Percentiles rank a stretch among this genome's conserved stretches.
Evolutionary conservation across 148 eudicot species (phyloP).

Genomic region (Rhododendron vialii): DNA sequence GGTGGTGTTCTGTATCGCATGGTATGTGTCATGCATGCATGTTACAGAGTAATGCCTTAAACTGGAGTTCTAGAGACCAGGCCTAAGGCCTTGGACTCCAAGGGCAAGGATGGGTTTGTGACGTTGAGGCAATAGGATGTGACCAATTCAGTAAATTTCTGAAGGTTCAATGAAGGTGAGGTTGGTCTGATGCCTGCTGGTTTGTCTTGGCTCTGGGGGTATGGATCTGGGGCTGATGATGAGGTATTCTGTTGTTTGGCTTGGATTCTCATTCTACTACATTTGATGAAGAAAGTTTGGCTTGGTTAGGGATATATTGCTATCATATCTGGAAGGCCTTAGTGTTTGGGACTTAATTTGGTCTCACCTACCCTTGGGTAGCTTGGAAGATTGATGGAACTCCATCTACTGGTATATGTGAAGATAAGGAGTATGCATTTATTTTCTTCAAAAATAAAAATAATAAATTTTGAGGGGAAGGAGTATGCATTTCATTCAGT

Average conservation of each 20-base stretch:
- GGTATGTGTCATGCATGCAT: background rate
- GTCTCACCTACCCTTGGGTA: background rate
- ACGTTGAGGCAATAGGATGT: background rate
- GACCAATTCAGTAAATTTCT: background rate
- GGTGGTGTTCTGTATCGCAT: background rate
- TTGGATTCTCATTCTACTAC: constrained; percentile 1
- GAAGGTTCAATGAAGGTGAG: background rate
- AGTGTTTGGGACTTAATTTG: background rate
- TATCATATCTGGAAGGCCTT: background rate
- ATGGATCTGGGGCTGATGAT: background rate
- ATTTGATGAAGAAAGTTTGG: background rate
- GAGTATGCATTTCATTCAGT: background rate
- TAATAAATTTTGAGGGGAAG: too few species aligned
- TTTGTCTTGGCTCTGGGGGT: background rate
- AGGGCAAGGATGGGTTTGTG: background rate
- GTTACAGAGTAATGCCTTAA: background rate
- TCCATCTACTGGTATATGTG: background rate
- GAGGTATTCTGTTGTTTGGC: background rate
- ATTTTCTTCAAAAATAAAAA: too few species aligned
- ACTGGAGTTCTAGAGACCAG: background rate
- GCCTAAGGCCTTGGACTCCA: background rate
- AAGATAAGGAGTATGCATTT: background rate
- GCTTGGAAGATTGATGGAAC: background rate
- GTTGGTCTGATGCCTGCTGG: background rate
- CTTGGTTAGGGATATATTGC: background rate